Conservation (phyloP, 495 filamentous ascomycete genomes). For the Xylaria longipes region DNA sequence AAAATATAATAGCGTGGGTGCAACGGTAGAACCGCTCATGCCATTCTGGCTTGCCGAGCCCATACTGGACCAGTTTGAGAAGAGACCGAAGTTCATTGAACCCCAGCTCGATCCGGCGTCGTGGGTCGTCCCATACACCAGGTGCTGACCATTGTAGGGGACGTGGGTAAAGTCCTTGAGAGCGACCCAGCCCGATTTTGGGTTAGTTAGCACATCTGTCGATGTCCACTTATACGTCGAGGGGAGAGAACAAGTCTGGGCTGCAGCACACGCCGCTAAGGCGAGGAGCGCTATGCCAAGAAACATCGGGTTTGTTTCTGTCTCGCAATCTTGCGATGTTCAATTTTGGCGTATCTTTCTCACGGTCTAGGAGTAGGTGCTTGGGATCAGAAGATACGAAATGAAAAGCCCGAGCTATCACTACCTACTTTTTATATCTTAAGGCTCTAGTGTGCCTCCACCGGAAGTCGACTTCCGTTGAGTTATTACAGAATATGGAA, state of each 20-base stretch:
- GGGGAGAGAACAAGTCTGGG: conserved; percentile 56
- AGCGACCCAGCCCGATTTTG: conserved; percentile 57
- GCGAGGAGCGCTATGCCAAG: conserved; percentile 31
- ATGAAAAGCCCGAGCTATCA: not conserved
- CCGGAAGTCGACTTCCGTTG: not conserved
- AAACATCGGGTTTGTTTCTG: conserved; percentile 3
- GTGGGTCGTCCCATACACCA: conserved; percentile 59
- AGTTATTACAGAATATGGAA: not conserved
- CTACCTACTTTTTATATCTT: not conserved
- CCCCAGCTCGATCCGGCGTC: conserved; percentile 52
- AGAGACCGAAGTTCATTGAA: conserved; percentile 63
- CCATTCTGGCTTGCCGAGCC: conserved; percentile 57
- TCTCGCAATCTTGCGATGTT: conserved; percentile 17
- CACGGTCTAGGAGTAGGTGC: not conserved
- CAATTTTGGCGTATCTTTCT: conserved; percentile 20
- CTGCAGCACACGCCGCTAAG: conserved; percentile 28
- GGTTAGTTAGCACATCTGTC: conserved; percentile 52
- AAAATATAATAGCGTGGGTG: conserved; percentile 68
- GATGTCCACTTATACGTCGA: conserved; percentile 64
- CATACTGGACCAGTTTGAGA: conserved; percentile 63
- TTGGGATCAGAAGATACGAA: not conserved
- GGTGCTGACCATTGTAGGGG: conserved; percentile 58
- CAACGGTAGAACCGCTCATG: conserved; percentile 59
- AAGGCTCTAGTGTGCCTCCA: not conserved
- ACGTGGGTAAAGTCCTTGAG: conserved; percentile 66